These are phyloP conservation scores for Sungouiella blattae DNA, from an alignment of 805 yeast species.

Conservation along the genomic window DNA sequence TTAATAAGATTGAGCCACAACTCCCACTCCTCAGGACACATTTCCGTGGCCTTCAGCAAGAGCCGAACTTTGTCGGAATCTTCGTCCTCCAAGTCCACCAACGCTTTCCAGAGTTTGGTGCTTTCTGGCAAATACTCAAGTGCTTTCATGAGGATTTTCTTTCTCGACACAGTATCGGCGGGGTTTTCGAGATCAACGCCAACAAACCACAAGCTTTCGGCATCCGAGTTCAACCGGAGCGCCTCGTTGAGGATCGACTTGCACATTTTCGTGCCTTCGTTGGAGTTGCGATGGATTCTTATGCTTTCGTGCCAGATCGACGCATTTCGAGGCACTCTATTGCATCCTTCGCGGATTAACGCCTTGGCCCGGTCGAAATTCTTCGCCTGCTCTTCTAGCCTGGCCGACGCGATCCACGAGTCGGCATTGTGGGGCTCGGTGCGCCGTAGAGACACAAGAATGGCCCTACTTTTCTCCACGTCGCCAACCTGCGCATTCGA, in stretches of 20 bases:
- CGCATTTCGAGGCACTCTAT: slow-evolving; percentile 59
- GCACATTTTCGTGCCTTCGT: slow-evolving; percentile 40
- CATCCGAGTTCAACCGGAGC: slow-evolving; percentile 50
- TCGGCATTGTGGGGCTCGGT: slow-evolving; percentile 70
- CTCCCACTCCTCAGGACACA: slow-evolving; percentile 61
- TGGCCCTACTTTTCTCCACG: slow-evolving; percentile 50
- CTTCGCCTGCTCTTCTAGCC: slow-evolving; percentile 66
- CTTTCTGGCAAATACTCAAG: slow-evolving; percentile 60
- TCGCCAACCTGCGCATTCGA: slow-evolving; percentile 29
- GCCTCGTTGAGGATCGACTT: slow-evolving; percentile 65
- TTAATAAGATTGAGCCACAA: slow-evolving; percentile 63
- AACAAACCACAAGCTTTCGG: slow-evolving; percentile 67
- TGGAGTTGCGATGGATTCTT: slow-evolving; percentile 50
- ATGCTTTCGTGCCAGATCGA: slow-evolving; percentile 82
- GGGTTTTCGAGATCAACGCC: slow-evolving; percentile 61
- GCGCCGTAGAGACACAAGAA: slow-evolving; percentile 65
- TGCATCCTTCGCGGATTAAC: slow-evolving; percentile 73
- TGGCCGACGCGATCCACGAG: slow-evolving; percentile 85
- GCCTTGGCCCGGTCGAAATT: slow-evolving; percentile 54
- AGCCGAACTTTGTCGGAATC: slow-evolving; percentile 48
- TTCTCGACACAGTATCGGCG: slow-evolving; percentile 47
- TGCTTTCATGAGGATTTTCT: slow-evolving; percentile 64
- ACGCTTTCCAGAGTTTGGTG: slow-evolving; percentile 63
- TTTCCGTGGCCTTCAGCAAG: slow-evolving; percentile 60
- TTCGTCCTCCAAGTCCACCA: slow-evolving; percentile 59